Base-by-base conservation (phyloP, 768 basidiomycete species). In the Lentinus brumalis region DNA sequence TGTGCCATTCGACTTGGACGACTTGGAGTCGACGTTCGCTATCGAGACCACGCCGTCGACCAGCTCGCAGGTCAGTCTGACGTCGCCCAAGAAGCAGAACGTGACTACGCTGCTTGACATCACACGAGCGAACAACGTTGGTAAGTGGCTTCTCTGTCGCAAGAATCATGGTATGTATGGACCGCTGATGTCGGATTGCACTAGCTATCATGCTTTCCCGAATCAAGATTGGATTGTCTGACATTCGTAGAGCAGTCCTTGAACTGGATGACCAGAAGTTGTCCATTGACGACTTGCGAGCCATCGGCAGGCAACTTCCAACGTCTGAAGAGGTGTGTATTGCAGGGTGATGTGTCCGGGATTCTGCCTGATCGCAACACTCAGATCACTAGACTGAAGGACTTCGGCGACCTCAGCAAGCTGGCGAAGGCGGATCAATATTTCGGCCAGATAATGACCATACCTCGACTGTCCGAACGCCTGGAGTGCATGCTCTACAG, bases 401-500 rank as follows among this genome's bases (percentile, higher is more conserved):
- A 83, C 30, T 92, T 89, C 68, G 86, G 81, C 3, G 88, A 95
- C 60, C 75, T 89, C 12, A 78, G 79, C 44, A 90, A 88, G 68
- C 80, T 96, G 9, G 85, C 92, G 4, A 89, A 89, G 60, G 86
- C 92, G 16, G 95, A 98, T 69, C 88, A 87, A 67, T 96, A 91
- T 73, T 89, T 94, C 67, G 76, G 76, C 60, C 83, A 92, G 81
- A 89, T 96, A 56, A 88, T 88, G 78, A 75, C 76, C 1, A 87
- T 96, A 39, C 92, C 94, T 2, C 80, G 92, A 26, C 81, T 96
- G 10, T 69, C 83, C 3, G 82, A 88, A 62, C 84, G 95, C 5
- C 70, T 95, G 29, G 85, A 89, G 5, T 90, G 87, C 68, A 94
- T 96, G 89, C 69, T 94, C 12, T 96, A 90, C 71, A 85, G 92